A percentile compares a stretch with the other conserved stretches of the same genome.
Evolutionary conservation across 345 rosid species (phyloP).

Genomic region (Draba incana): DNA sequence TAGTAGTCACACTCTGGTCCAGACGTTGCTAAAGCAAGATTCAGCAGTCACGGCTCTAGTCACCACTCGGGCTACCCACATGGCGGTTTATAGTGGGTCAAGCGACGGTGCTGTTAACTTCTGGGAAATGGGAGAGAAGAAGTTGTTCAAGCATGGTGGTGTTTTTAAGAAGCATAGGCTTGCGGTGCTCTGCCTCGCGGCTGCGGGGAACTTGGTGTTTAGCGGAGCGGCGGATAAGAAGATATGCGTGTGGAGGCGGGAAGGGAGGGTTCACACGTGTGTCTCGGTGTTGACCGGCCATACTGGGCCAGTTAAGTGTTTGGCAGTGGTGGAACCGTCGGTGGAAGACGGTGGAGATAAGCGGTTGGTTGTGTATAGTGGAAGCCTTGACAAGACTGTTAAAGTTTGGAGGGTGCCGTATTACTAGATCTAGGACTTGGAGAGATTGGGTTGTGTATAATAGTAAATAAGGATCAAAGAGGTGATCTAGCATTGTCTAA

Average conservation of each 20-base stretch:
- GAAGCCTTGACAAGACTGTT: conserved; percentile 91
- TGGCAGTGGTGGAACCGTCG: conserved; percentile 61
- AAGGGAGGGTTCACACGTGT: conserved; percentile 65
- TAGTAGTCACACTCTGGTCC: conserved; percentile 56
- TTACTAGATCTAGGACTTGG: conserved; percentile 12
- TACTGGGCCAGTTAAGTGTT: conserved; percentile 87
- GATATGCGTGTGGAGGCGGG: conserved; percentile 79
- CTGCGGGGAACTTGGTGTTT: conserved; percentile 59
- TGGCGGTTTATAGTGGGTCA: conserved; percentile 76
- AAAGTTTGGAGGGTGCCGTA: conserved; percentile 89
- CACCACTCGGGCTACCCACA: conserved; percentile 45
- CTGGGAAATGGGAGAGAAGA: conserved; percentile 81
- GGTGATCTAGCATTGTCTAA: too few relatives aligned
- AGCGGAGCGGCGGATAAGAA: conserved; percentile 96
- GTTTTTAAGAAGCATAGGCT: conserved; percentile 62
- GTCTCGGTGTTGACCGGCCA: conserved; percentile 84
- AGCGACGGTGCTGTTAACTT: conserved; percentile 86
- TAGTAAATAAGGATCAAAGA: conserved; percentile 6
- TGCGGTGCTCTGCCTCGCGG: conserved; percentile 59
- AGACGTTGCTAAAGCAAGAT: conserved; percentile 62
- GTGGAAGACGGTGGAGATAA: conserved; percentile 47
- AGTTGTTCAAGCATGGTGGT: conserved; percentile 66
- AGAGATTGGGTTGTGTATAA: conserved; percentile 22
- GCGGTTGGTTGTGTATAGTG: conserved; percentile 81
- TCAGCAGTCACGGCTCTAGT: conserved; percentile 78